These are phyloP conservation scores for Balamuthia mandrillaris DNA, from an alignment of 208 protist genomes.

Conservation along the genomic window DNA sequence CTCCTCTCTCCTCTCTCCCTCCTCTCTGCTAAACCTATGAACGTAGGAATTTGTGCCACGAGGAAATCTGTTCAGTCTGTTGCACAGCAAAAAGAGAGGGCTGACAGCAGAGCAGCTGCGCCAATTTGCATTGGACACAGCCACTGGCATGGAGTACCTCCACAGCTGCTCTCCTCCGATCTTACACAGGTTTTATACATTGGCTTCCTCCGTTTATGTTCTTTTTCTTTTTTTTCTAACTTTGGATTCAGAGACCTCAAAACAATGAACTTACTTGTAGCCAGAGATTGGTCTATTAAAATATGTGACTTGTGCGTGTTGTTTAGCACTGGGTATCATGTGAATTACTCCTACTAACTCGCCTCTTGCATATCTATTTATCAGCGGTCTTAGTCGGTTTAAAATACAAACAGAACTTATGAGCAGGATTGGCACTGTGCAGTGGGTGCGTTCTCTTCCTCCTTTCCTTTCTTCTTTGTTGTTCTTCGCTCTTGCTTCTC, in stretches of 20 bases:
- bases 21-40: too few relatives aligned
- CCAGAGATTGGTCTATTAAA: constrained; percentile 29
- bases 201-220: background rate
- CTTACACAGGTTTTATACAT: background rate
- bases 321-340: background rate
- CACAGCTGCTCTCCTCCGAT: constrained; percentile 33
- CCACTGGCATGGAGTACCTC: constrained; percentile 49
- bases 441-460: background rate
- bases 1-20: too few relatives aligned
- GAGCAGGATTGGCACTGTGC: constrained; percentile 1
- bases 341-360: too few relatives aligned
- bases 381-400: constrained; percentile 7
- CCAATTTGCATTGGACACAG: constrained; percentile 40
- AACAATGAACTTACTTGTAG: constrained; percentile 45
- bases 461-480: background rate
- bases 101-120: constrained; percentile 3
- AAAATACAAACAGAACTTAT: constrained; percentile 42
- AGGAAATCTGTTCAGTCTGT: background rate
- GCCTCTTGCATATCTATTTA: too few relatives aligned
- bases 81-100: background rate
- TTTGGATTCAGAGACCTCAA: constrained; percentile 53
- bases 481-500: background rate
- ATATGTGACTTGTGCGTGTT: constrained; percentile 43
- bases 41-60: background rate
- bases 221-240: background rate